Percentiles rank a stretch among this genome's conserved stretches.
Evolutionary conservation across 371 early-diverging fungal species (phyloP).

Genomic region (Nematocida minor): DNA sequence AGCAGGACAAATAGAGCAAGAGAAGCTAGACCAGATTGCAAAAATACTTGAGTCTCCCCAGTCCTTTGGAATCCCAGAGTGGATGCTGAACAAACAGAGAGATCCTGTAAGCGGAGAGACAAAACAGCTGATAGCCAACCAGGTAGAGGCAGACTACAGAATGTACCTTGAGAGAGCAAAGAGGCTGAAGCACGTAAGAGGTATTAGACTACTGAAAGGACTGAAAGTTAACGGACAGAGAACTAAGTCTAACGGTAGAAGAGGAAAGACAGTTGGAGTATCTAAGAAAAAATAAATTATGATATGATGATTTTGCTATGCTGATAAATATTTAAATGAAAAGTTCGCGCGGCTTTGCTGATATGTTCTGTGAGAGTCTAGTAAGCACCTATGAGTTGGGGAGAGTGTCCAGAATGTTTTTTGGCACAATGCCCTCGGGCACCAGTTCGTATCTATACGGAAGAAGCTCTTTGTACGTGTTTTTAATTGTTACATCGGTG

Average conservation of each 20-base stretch:
- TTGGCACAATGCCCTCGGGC: slow-evolving; percentile 57
- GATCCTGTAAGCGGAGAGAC: slow-evolving; percentile 83
- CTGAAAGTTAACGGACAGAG: slow-evolving; percentile 82
- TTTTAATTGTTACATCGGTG: slow-evolving; percentile 66
- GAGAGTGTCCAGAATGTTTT: slow-evolving; percentile 55
- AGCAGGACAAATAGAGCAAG: slow-evolving; percentile 87
- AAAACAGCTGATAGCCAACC: slow-evolving; percentile 84
- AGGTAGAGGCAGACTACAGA: slow-evolving; percentile 68
- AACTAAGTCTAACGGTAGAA: slow-evolving; percentile 92
- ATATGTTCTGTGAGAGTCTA: too few relatives aligned
- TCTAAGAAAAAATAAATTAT: slow-evolving; percentile 79
- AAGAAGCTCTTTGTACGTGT: slow-evolving; percentile 66
- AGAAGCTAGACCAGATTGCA: slow-evolving; percentile 79
- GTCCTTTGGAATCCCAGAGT: slow-evolving; percentile 88
- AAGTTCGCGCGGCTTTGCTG: background rate
- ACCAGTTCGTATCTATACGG: slow-evolving; percentile 61
- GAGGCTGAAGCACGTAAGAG: slow-evolving; percentile 63
- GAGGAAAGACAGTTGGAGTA: slow-evolving; percentile 88
- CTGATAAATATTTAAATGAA: background rate
- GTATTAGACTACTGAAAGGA: slow-evolving; percentile 67
- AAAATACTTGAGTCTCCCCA: slow-evolving; percentile 81
- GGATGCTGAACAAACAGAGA: slow-evolving; percentile 95
- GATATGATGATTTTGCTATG: background rate
- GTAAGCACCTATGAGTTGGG: slow-evolving; percentile 46
- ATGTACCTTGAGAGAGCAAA: slow-evolving; percentile 65